Conservation (phyloP, 2,329 filamentous ascomycete genomes). For the Cladorrhinum sp. region DNA sequence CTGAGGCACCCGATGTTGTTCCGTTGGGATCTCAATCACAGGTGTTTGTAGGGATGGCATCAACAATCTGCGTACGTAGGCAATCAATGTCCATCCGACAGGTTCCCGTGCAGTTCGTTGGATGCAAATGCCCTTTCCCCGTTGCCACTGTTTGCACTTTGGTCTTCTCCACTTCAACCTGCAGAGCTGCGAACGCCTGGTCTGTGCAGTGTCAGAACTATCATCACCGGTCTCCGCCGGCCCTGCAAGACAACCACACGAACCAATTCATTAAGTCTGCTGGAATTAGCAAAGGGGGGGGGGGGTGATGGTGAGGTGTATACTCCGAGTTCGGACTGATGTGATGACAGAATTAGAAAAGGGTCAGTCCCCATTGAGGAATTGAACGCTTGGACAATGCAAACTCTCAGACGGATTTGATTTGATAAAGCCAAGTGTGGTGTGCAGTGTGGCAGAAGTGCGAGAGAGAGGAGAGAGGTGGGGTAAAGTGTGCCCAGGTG, state of each 20-base stretch:
- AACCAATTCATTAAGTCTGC: background rate
- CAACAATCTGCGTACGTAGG: too few species aligned
- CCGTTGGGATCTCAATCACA: too few species aligned
- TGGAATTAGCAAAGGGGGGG: background rate
- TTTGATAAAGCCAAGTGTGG: background rate
- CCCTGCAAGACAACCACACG: background rate
- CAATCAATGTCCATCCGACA: too few species aligned
- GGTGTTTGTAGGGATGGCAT: too few species aligned
- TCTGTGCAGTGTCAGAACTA: slow-evolving; percentile 15
- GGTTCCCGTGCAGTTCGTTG: too few species aligned
- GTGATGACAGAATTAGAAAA: background rate
- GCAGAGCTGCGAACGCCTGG: slow-evolving; percentile 22
- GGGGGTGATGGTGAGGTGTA: background rate
- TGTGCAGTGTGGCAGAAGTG: slow-evolving; percentile 9
- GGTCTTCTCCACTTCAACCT: background rate
- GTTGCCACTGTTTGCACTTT: background rate
- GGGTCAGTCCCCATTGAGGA: background rate
- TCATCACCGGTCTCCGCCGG: background rate
- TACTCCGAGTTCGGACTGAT: background rate
- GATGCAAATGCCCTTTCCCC: too few species aligned
- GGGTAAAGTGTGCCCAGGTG: slow-evolving; percentile 11
- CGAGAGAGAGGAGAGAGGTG: too few species aligned
- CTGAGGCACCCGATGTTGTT: background rate
- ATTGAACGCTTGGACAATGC: background rate
- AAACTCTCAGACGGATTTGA: slow-evolving; percentile 19